These are phyloP conservation scores for Torulaspora globosa DNA, from an alignment of 1,139 yeast species.

Conservation along the genomic window DNA sequence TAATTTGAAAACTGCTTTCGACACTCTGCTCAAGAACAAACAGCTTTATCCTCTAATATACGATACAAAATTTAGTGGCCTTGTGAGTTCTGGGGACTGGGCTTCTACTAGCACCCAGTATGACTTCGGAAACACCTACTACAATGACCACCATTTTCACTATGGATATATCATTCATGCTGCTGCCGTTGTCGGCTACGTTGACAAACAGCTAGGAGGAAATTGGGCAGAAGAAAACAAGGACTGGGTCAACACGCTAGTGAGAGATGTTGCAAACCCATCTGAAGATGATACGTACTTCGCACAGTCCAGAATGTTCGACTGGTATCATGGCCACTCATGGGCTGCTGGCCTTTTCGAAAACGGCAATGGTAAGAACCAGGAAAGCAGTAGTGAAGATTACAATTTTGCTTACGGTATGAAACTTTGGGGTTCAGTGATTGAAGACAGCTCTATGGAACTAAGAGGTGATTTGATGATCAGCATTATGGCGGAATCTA, in stretches of 20 bases:
- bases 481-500: constrained; percentile 56
- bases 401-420: constrained; percentile 77
- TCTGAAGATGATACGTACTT: constrained; percentile 54
- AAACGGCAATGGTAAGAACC: constrained; percentile 71
- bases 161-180: constrained; percentile 76
- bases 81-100: constrained; percentile 57
- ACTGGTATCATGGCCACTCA: constrained; percentile 79
- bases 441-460: constrained; percentile 70
- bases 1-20: constrained; percentile 52
- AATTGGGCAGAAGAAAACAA: constrained; percentile 63
- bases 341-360: constrained; percentile 78
- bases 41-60: constrained; percentile 61
- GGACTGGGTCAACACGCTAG: constrained; percentile 59
- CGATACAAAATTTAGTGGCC: constrained; percentile 63
- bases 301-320: constrained; percentile 76
- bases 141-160: constrained; percentile 81
- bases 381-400: constrained; percentile 79
- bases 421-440: constrained; percentile 74
- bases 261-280: constrained; percentile 79
- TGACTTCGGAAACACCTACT: constrained; percentile 65
- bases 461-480: constrained; percentile 75
- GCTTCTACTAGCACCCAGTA: constrained; percentile 48
- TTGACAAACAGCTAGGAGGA: constrained; percentile 58
- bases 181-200: constrained; percentile 67
- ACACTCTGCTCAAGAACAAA: constrained; percentile 46